Evolutionary conservation across 257 asterid genomes (phyloP), one percentile per base, ranked within the genome.

Genomic region (Haberlea rhodopensis): DNA sequence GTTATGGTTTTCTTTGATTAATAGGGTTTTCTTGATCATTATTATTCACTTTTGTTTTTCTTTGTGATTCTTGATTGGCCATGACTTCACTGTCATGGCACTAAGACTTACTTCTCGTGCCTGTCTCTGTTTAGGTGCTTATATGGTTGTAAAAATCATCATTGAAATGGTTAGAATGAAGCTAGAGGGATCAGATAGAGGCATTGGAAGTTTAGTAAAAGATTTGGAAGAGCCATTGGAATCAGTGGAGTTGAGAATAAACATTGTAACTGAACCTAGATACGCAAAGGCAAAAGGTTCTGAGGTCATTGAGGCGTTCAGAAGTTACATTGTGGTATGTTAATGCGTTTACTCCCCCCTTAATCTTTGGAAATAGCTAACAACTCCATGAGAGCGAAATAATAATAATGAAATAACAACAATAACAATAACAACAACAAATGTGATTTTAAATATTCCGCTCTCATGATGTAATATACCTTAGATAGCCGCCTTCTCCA

Each of bases 131-230:
- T 25, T 10, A 87, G 97, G 96, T 71, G 98, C 98, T 0, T 88
- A 88, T 48, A 88, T 86, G 95, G 96, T 86, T 53, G 96, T 88
- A 19, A 91, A 83, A 73, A 88, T 91, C 26, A 88, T 88, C 7
- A 88, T 85, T 45, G 95, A 89, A 71, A 91, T 91, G 98, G 95
- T 91, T 49, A 82, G 81, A 62, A 91, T 88, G 98, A 91, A 81
- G 67, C 91, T 91, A 37, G 76, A 80, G 60, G 98, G 96, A 37
- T 86, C 80, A 32, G 76, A 71, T 11, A 85, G 82, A 70, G 98
- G 94, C 6, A 83, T 91, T 57, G 94, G 95, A 19, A 86, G 92
- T 63, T 74, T 91, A 1, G 85, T 91, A 66, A 76, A 78, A 46
- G 95, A 86, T 66, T 95, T 91, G 2, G 95, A 83, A 68, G 95